Evolutionary conservation across 2,329 filamentous ascomycete species (phyloP), one percentile per base, ranked within the genome.

Genomic region (Cordyceps cicadae): DNA sequence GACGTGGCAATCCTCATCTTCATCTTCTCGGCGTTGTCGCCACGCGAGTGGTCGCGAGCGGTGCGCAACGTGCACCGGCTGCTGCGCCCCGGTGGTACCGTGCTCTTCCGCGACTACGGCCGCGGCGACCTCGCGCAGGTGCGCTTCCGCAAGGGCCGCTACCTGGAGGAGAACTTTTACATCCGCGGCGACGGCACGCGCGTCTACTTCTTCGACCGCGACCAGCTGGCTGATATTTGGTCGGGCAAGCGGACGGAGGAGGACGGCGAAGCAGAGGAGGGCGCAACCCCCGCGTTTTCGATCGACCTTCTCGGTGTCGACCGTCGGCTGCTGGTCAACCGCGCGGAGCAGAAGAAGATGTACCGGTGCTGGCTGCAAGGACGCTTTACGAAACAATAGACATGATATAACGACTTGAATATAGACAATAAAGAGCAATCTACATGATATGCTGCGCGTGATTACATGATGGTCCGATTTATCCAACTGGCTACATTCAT

Each of bases 301-400:
- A 77, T 96, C 52, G 77, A 89, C 60, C 84, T 94, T 52, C 81
- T 97, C 41, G 94, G 88, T 29, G 82, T 93, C 60, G 94, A 99
- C 72, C 86, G 91, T 65, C 86, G 94, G 62, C 81, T 99, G 78
- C 81, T 99, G 60, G 91, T 99, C 60, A 99, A 99, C 72, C 85
- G 94, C 65, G 90, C 92, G 59, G 84, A 87, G 69, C 88, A 92
- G 75, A 79, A 96, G 54, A 99, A 97, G 77, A 99, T 99, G 94
- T 97, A 97, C 75, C 86, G 94, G 63, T 97, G 93, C 78, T 99
- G 94, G 92, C 84, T 95, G 72, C 90, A 95, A 74, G 90, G 89
- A 34, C 84, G 86, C 4, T 95, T 94, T 72, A 84, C 81, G 68
- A 93, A 92, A 76, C 80, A 79, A 76, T 81, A 78, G 70, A 75